phyloP scores from a whole-genome alignment of 1,139 yeast species.

The Yamadazyma taylorii region DNA sequence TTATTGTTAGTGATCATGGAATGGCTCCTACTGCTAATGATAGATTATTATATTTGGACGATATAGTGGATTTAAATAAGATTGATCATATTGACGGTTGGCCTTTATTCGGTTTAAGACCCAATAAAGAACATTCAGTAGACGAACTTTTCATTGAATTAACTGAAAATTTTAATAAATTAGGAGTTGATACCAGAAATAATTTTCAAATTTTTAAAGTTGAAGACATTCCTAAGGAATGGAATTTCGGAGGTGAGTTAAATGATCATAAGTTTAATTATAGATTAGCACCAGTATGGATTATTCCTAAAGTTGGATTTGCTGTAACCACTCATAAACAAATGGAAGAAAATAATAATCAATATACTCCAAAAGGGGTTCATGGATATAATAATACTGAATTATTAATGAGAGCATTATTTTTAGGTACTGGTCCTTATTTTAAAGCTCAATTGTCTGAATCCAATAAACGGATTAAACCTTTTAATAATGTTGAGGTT shows the following conservation, averaged over 20 bases:
- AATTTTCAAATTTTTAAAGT: slow-evolving; percentile 42
- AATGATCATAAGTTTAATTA: slow-evolving; percentile 46
- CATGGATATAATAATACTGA: slow-evolving; percentile 84
- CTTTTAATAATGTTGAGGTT: slow-evolving; percentile 72
- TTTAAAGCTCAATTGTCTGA: slow-evolving; percentile 38
- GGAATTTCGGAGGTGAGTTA: slow-evolving; percentile 61
- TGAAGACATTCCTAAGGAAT: slow-evolving; percentile 62
- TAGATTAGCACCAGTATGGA: slow-evolving; percentile 82
- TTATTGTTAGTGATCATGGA: slow-evolving; percentile 88
- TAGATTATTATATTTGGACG: slow-evolving; percentile 68
- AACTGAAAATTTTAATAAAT: slow-evolving; percentile 21
- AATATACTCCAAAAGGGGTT: slow-evolving; percentile 69
- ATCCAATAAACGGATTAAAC: slow-evolving; percentile 42
- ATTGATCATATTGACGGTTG: slow-evolving; percentile 78
- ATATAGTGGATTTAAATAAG: slow-evolving; percentile 52
- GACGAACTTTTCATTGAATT: slow-evolving; percentile 23
- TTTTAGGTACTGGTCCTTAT: slow-evolving; percentile 80
- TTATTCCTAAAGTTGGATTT: slow-evolving; percentile 81
- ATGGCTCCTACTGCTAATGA: slow-evolving; percentile 84
- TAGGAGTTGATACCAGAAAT: slow-evolving; percentile 16
- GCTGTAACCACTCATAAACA: slow-evolving; percentile 64
- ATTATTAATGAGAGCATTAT: slow-evolving; percentile 78
- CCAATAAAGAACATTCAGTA: slow-evolving; percentile 33
- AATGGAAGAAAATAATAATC: slow-evolving; percentile 47
- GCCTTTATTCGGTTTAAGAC: slow-evolving; percentile 83